A percentile compares a stretch with the other conserved stretches of the same genome.
phyloP scores from a whole-genome alignment of 75 land plant genomes.

The Sequoiadendron giganteum region DNA sequence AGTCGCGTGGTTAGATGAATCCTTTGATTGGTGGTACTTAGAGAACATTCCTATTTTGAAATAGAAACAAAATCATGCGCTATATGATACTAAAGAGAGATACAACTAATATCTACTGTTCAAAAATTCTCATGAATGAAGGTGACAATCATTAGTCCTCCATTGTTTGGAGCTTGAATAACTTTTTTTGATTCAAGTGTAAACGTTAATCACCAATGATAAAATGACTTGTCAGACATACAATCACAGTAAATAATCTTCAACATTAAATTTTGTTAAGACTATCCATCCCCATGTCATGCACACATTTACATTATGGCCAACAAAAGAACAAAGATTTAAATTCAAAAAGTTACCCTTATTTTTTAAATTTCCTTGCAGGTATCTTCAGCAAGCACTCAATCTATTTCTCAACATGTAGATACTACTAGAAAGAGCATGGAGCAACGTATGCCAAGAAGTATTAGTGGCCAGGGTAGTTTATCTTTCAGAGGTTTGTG shows the following conservation, averaged over 20 bases:
- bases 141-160: not conserved
- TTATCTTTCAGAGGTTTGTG: slow-evolving; percentile 4
- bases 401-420: not conserved
- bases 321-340: not conserved
- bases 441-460: not conserved
- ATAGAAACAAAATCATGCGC: too few relatives aligned
- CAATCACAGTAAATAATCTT: not conserved
- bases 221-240: not conserved
- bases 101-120: too few relatives aligned
- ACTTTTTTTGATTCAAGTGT: not conserved
- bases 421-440: not conserved
- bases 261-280: not conserved
- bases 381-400: not conserved
- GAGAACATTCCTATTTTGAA: too few relatives aligned
- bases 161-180: not conserved
- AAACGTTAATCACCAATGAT: not conserved
- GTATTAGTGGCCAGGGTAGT: not conserved
- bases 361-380: not conserved
- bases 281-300: not conserved
- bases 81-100: too few relatives aligned
- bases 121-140: too few relatives aligned
- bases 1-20: too few relatives aligned
- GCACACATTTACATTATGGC: not conserved
- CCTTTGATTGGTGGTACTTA: too few relatives aligned
- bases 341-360: not conserved